phyloP scores from a whole-genome alignment of 805 yeast genomes.

The Torulaspora franciscae region DNA sequence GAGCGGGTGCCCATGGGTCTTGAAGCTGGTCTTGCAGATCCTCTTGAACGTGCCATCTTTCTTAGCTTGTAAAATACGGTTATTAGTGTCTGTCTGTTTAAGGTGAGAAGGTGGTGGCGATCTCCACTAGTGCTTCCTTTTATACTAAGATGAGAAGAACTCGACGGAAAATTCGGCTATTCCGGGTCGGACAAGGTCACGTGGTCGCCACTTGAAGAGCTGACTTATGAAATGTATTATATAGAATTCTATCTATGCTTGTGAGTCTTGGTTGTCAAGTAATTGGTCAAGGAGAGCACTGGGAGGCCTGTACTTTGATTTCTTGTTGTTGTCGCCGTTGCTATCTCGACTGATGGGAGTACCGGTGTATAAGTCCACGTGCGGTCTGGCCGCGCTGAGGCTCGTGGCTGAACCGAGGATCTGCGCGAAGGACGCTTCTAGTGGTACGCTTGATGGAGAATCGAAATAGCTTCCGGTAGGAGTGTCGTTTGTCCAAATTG shows the following conservation, averaged over 20 bases:
- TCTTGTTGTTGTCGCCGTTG: not conserved
- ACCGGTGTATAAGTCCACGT: not conserved
- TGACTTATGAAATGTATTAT: not conserved
- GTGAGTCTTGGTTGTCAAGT: constrained; percentile 30
- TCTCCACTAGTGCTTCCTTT: not conserved
- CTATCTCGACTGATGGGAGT: not conserved
- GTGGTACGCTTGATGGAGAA: constrained; percentile 16
- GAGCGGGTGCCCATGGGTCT: constrained; percentile 59
- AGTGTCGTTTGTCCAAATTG: constrained; percentile 6
- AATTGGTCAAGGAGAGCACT: constrained; percentile 46
- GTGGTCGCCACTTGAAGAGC: not conserved
- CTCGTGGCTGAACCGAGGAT: not conserved
- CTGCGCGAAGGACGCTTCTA: constrained; percentile 10
- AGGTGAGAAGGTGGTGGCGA: constrained; percentile 2
- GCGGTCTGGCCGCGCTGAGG: not conserved
- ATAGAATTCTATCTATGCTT: not conserved
- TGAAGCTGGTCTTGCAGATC: constrained; percentile 38
- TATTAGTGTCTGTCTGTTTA: not conserved
- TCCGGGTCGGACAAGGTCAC: constrained; percentile 6
- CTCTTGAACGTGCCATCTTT: constrained; percentile 43
- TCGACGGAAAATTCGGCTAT: not conserved
- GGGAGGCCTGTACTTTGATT: constrained; percentile 42
- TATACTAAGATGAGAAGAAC: not conserved
- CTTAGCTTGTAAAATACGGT: not conserved
- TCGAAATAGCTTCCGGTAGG: constrained; percentile 10